Percentiles rank a stretch among this genome's conserved stretches.
phyloP scores from a whole-genome alignment of 208 protist species.

The Trypanosoma brucei region DNA sequence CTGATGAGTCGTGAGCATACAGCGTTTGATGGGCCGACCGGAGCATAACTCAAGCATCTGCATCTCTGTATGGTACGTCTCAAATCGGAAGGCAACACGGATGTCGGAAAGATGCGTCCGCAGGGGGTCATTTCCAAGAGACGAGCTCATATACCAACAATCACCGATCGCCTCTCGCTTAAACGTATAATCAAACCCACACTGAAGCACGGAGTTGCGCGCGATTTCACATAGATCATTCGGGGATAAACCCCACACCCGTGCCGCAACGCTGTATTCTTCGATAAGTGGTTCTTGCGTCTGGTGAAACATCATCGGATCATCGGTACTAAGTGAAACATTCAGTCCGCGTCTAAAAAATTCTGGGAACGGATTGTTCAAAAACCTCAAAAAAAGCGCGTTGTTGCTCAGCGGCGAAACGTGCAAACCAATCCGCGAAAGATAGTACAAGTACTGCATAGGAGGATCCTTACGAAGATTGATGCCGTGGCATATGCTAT shows the following conservation, averaged over 20 bases:
- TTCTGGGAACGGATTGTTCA: constrained; percentile 95
- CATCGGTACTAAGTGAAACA: constrained; percentile 97
- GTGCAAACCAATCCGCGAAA: constrained; percentile 97
- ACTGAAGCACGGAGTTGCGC: constrained; percentile 89
- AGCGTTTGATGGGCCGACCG: constrained; percentile 51
- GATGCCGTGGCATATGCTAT: constrained; percentile 98
- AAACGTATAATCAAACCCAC: constrained; percentile 85
- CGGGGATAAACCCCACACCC: constrained; percentile 85
- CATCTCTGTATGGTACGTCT: constrained; percentile 91
- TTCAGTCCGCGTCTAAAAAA: constrained; percentile 97
- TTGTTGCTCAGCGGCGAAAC: constrained; percentile 99
- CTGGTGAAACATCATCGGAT: constrained; percentile 97
- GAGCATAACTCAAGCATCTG: constrained; percentile 74
- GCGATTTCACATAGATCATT: constrained; percentile 93
- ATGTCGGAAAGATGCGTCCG: constrained; percentile 90
- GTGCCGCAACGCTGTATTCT: constrained; percentile 92
- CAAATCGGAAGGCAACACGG: constrained; percentile 90
- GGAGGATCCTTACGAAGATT: constrained; percentile 92
- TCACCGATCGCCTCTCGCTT: constrained; percentile 88
- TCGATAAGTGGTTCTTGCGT: constrained; percentile 93
- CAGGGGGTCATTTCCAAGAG: constrained; percentile 82
- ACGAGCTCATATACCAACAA: constrained; percentile 86
- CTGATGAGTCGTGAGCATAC: constrained; percentile 77
- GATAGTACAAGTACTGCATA: constrained; percentile 99
- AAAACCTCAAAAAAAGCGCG: constrained; percentile 96